A percentile compares a stretch with the other conserved stretches of the same genome.
Evolutionary conservation across 2,329 filamentous ascomycete species (phyloP).

Genomic region (Cercospora nicotianae): DNA sequence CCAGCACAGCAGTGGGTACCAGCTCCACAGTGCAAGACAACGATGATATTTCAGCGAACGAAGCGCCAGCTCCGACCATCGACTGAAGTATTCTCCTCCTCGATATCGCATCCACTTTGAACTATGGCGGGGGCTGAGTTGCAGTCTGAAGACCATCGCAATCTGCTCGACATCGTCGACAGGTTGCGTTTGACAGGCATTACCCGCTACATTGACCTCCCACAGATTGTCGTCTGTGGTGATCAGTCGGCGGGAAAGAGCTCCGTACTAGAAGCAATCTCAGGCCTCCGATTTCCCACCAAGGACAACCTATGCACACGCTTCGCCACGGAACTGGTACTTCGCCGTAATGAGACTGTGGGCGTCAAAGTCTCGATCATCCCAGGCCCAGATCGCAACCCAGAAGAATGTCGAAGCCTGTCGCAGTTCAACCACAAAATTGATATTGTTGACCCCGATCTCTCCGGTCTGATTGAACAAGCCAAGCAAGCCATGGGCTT

Average conservation of each 20-base stretch:
- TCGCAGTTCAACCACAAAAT: neutral
- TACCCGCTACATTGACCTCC: constrained; percentile 22
- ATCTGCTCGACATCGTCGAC: neutral
- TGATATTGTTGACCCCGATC: neutral
- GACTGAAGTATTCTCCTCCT: neutral
- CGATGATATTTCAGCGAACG: neutral
- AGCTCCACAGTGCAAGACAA: neutral
- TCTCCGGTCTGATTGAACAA: neutral
- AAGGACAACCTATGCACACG: constrained; percentile 59
- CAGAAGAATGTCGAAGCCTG: constrained; percentile 1
- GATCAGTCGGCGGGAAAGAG: constrained; percentile 63
- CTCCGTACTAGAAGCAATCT: constrained; percentile 63
- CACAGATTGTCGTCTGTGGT: constrained; percentile 54
- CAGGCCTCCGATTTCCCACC: constrained; percentile 58
- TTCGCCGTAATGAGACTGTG: constrained; percentile 19
- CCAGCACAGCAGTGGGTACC: neutral
- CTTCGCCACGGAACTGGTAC: constrained; percentile 32
- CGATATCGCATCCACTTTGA: neutral
- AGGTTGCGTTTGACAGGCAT: neutral
- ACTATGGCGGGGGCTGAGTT: neutral
- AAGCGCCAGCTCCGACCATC: neutral
- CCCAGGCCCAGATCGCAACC: neutral
- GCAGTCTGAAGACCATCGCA: neutral
- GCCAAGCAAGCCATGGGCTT: neutral
- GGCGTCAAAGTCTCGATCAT: constrained; percentile 9